Evolutionary conservation across 306 rosid species (phyloP).

Genomic region (Bauhinia variegata): DNA sequence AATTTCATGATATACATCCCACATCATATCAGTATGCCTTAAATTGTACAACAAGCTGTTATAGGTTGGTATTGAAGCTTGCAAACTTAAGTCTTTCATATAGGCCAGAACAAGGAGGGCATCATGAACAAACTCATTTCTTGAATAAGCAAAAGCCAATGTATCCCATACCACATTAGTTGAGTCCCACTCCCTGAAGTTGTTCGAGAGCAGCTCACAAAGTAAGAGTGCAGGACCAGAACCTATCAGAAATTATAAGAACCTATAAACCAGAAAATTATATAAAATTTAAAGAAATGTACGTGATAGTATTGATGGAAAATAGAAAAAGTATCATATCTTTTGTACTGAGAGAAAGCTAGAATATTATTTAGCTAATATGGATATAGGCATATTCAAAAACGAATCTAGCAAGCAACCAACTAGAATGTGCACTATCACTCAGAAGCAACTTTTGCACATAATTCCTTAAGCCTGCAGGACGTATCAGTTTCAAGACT

Average conservation of each 20-base stretch:
- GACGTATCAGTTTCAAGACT: background rate
- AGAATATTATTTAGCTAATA: background rate
- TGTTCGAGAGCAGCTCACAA: slow-evolving; percentile 43
- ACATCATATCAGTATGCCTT: slow-evolving; percentile 49
- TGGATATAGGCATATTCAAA: background rate
- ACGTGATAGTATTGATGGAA: background rate
- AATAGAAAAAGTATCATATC: background rate
- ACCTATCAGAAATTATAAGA: slow-evolving; percentile 46
- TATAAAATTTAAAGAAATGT: background rate
- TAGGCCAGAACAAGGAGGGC: slow-evolving; percentile 55
- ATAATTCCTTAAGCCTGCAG: background rate
- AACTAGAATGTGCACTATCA: background rate
- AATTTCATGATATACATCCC: slow-evolving; percentile 52
- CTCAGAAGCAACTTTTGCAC: background rate
- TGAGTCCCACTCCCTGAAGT: background rate
- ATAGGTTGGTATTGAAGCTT: slow-evolving; percentile 46
- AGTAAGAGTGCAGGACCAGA: slow-evolving; percentile 46
- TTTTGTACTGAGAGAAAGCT: no score
- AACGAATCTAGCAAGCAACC: no score
- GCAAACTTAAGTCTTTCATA: slow-evolving; percentile 57
- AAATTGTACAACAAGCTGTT: slow-evolving; percentile 54
- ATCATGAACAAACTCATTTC: slow-evolving; percentile 51
- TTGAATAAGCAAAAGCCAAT: slow-evolving; percentile 51
- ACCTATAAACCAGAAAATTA: slow-evolving; percentile 22
- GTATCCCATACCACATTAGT: slow-evolving; percentile 43